Evolutionary conservation across 148 eudicot genomes (phyloP).

Genomic region (Dysphania ambrosioides): DNA sequence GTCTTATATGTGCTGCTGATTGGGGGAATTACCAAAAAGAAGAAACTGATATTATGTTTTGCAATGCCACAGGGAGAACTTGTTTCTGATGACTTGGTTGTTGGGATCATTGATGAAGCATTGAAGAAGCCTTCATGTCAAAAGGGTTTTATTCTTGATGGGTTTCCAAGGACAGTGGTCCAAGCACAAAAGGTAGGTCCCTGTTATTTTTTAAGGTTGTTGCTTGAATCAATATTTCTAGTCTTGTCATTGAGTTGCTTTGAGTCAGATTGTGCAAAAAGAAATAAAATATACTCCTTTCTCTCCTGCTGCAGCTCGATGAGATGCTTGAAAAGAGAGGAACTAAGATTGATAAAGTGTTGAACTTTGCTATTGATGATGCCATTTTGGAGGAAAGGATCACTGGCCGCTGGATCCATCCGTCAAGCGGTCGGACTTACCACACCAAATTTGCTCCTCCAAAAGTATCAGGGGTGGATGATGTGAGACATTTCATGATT

Average conservation of each 20-base stretch:
- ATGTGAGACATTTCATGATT: slow-evolving; percentile 51
- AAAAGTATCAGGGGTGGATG: slow-evolving; percentile 75
- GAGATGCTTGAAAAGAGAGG: slow-evolving; percentile 91
- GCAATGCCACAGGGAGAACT: slow-evolving; percentile 64
- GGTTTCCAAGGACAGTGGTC: slow-evolving; percentile 90
- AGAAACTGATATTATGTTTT: slow-evolving; percentile 8
- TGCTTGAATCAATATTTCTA: neutral
- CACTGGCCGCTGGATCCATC: slow-evolving; percentile 95
- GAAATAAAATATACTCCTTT: neutral
- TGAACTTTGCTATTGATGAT: slow-evolving; percentile 92
- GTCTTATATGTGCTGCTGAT: neutral
- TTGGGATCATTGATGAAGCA: slow-evolving; percentile 91
- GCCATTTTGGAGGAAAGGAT: slow-evolving; percentile 91
- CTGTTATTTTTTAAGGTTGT: neutral
- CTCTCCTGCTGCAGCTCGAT: slow-evolving; percentile 57
- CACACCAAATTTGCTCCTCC: slow-evolving; percentile 96
- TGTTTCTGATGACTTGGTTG: slow-evolving; percentile 89
- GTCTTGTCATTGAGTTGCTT: slow-evolving; percentile 2
- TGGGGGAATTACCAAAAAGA: neutral
- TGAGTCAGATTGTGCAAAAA: neutral
- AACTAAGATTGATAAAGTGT: slow-evolving; percentile 74
- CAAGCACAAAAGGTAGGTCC: slow-evolving; percentile 75
- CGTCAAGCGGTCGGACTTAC: slow-evolving; percentile 87
- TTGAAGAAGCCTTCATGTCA: slow-evolving; percentile 86
- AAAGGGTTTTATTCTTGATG: slow-evolving; percentile 96